Base-by-base conservation (phyloP, 2,329 filamentous ascomycete species). In the Alternaria sp. region DNA sequence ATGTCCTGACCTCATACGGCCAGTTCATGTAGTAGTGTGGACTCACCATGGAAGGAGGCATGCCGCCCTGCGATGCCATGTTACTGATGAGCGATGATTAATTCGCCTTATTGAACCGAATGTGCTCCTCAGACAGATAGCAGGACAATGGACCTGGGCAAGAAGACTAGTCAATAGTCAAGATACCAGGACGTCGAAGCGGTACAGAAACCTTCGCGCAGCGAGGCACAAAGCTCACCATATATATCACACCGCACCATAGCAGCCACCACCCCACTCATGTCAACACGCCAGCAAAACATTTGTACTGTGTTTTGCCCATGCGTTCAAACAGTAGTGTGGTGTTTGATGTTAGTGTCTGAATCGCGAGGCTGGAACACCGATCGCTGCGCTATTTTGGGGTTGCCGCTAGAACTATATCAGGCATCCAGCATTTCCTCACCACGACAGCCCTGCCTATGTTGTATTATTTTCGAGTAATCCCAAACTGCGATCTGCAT, bases 21-120 rank as follows among this genome's bases (percentile, higher is more conserved):
- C 47, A 30, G 16, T 8, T 22, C 22, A 14, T 11, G 14, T 4
- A 18, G 44, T 30, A 18, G 22, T 38, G n/a, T 18, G 3, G 14
- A 47, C 59, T 54, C 54, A 70, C 67, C 59, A 59, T 61, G 18
- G 62, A 55, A 57, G 66, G 52, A 58, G 64, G 55, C 42, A 59
- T 63, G 47, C 48, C 64, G 43, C 49, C 54, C 26, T 59, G 59
- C n/a, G 62, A 53, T 48, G 59, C 59, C 65, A 67, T 68, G 7
- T 5, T 63, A 18, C 32, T 18, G 26, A 57, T 51, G 36, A 18
- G 20, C 30, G 38, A 2, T 42, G 24, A 51, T 3, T 36, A n/a
- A 8, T n/a, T 47, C 24, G n/a, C n/a, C 14, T 20, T 32, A 32
- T 32, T 20, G 7, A 28, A 20, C 4, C 26, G 20, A 4, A n/a